Evolutionary conservation across 768 basidiomycete species (phyloP), one percentile per base, ranked within the genome.

Genomic region (Sarcodon sp.): DNA sequence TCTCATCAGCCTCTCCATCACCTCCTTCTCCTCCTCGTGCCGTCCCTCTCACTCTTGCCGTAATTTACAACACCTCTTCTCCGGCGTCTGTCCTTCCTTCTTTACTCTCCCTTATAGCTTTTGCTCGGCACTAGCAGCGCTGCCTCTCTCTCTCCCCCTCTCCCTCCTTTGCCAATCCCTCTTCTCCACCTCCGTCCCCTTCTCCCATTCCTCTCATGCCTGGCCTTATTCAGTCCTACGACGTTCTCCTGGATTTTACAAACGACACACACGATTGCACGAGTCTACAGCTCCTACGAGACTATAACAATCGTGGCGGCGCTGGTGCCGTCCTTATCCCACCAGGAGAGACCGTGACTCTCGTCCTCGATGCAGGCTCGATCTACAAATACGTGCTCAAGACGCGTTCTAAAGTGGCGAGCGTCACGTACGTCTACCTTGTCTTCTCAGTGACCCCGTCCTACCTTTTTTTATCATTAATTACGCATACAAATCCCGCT

Each of bases 321-420:
- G 68, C 74, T 45, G 37, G 37, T 13, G 69, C 75, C 51, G 69
- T 81, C 43, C 58, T 83, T 27, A 66, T 85, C 36, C 69, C 74
- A 50, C 80, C 81, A 4, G 69, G 73, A 44, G 81, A 85, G 58
- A 73, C 71, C 38, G 66, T 85, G 48, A 78, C 79, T 33, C 69
- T 83, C 50, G 70, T 85, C 51, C 70, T 85, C 53, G 80, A 83
- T 56, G 79, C 83, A 15, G 61, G 61, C 6, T 71, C 73, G 16
- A 64, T 76, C 35, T 85, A 85, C 66, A 73, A 74, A 57, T 83
- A 85, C 60, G 80, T 77, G 34, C 65, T 85, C 50, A 83, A 83
- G 61, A 70, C 71, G 51, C 73, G 70, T 53, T 72, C 75, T 45
- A 79, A 77, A 57, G 80, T 83, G 31, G 79, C 73, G 50, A 78